Conservation (phyloP, 257 asterid genomes). For the Forsythia suspensa region DNA sequence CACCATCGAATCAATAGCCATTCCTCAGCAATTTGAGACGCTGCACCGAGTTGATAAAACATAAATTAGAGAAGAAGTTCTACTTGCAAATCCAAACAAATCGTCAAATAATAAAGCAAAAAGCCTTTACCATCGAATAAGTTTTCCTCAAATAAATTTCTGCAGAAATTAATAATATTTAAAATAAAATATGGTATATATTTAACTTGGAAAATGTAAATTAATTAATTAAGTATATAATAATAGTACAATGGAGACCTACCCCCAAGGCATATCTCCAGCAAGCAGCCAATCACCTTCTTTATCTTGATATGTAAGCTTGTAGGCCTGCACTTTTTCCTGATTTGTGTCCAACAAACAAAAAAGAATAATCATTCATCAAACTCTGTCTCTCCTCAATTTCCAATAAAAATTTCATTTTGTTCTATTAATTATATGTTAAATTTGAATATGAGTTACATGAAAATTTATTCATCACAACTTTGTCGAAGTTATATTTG, state of each 20-base stretch:
- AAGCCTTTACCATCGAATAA: too few relatives aligned
- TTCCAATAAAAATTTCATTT: background rate
- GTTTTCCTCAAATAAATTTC: too few relatives aligned
- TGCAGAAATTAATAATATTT: too few relatives aligned
- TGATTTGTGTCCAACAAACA: slow-evolving; percentile 32
- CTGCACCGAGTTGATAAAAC: slow-evolving; percentile 44
- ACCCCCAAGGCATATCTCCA: slow-evolving; percentile 70
- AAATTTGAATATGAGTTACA: background rate
- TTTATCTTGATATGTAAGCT: slow-evolving; percentile 53
- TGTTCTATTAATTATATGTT: background rate
- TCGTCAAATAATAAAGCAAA: too few relatives aligned
- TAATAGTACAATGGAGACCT: slow-evolving; percentile 2
- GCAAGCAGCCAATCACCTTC: slow-evolving; percentile 74
- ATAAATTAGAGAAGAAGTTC: too few relatives aligned
- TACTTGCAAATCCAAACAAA: too few relatives aligned
- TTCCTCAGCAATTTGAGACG: slow-evolving; percentile 55
- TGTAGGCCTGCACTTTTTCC: slow-evolving; percentile 36
- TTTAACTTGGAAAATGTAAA: background rate
- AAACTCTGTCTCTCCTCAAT: background rate
- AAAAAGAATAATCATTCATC: background rate
- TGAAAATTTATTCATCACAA: background rate
- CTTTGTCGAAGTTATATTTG: too few relatives aligned
- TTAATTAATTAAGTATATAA: background rate
- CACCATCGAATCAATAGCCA: slow-evolving; percentile 3
- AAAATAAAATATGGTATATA: background rate